A percentile compares a stretch with the other conserved stretches of the same genome.
Evolutionary conservation across 805 yeast genomes (phyloP).

Genomic region (Sugiyamaella mastotermitis): DNA sequence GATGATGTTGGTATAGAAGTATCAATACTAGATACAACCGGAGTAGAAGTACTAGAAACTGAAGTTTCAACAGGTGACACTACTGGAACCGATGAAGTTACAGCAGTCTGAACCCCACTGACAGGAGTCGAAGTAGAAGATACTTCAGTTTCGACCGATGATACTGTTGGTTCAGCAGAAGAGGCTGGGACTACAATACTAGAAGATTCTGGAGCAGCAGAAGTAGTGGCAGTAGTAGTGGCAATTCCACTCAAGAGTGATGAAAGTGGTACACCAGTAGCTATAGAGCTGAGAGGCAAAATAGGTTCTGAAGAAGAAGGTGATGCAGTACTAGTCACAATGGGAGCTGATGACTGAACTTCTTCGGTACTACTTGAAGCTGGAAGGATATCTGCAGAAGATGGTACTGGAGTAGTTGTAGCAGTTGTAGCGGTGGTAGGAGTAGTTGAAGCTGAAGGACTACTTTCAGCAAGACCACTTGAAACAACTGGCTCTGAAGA

Average conservation of each 20-base stretch:
- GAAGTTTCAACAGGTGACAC: slow-evolving; percentile 9
- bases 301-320: not conserved
- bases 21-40: slow-evolving; percentile 1
- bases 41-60: slow-evolving; percentile 8
- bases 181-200: not conserved
- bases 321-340: slow-evolving; percentile 7
- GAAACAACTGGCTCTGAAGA: not conserved
- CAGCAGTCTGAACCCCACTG: slow-evolving; percentile 1
- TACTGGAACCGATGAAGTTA: slow-evolving; percentile 4
- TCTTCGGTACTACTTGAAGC: not conserved
- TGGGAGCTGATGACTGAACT: not conserved
- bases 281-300: slow-evolving; percentile 4
- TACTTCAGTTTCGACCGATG: not conserved
- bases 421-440: slow-evolving; percentile 2
- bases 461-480: not conserved
- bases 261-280: slow-evolving; percentile 4
- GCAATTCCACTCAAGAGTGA: slow-evolving; percentile 1
- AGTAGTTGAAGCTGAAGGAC: slow-evolving; percentile 4
- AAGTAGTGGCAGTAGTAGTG: slow-evolving; percentile 2
- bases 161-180: not conserved
- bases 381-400: too few relatives aligned
- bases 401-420: slow-evolving; percentile 1
- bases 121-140: slow-evolving; percentile 7
- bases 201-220: slow-evolving; percentile 2
- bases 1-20: slow-evolving; percentile 7